Evolutionary conservation across 768 basidiomycete species (phyloP).

Genomic region (Rickenella mellea): DNA sequence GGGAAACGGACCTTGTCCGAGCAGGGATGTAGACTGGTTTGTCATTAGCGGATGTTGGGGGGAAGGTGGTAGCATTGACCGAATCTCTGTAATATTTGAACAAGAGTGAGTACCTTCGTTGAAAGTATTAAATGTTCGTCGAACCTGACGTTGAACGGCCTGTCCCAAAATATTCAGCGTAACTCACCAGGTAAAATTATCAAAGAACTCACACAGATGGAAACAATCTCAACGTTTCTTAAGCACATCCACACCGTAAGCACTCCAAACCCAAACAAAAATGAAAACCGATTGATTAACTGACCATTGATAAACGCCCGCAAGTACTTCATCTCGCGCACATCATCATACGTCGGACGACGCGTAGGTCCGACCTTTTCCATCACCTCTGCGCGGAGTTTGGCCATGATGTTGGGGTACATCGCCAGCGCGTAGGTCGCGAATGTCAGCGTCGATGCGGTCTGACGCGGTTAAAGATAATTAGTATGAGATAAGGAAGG

Average conservation of each 20-base stretch:
- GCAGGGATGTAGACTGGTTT: constrained; percentile 24
- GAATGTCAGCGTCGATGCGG: constrained; percentile 34
- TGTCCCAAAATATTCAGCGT: background rate
- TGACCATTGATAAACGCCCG: constrained; percentile 35
- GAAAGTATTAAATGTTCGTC: too few relatives aligned
- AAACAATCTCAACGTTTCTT: constrained; percentile 16
- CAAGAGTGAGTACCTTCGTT: constrained; percentile 15
- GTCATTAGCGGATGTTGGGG: constrained; percentile 11
- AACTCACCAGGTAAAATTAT: background rate
- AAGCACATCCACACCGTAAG: background rate
- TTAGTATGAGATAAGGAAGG: background rate
- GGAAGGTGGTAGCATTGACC: constrained; percentile 14
- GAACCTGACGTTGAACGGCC: constrained; percentile 18
- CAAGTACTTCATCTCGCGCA: constrained; percentile 33
- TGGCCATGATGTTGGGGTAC: constrained; percentile 30
- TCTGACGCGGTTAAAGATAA: constrained; percentile 17
- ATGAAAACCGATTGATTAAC: background rate
- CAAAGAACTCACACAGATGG: constrained; percentile 20
- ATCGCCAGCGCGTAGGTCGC: constrained; percentile 35
- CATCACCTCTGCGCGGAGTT: constrained; percentile 34
- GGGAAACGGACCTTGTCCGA: constrained; percentile 17
- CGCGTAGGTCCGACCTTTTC: constrained; percentile 23
- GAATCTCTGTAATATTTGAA: constrained; percentile 18
- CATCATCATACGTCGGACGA: constrained; percentile 30
- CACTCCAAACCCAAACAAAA: background rate